Evolutionary conservation across 2,329 filamentous ascomycete genomes (phyloP), one percentile per base, ranked within the genome.

Genomic region (Aspergillus intermedius): DNA sequence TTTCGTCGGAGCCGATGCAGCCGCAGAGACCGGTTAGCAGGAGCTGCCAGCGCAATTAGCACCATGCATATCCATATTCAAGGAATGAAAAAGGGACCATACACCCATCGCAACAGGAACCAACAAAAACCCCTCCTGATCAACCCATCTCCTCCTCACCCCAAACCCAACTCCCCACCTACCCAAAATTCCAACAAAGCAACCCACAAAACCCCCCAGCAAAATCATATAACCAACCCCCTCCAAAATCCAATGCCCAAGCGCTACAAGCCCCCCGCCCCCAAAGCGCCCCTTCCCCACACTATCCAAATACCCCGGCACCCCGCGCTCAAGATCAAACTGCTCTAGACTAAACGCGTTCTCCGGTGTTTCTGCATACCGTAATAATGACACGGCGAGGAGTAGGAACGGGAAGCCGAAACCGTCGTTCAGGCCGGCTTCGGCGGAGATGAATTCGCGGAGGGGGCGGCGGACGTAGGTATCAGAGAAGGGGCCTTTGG

Each of bases 371-470:
- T 77, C 71, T 8, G 77, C 76, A 50, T 82, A 76, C 1, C 78
- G 76, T 46, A 83, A 74, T 6, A 83, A 69, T 37, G 78, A 79
- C 1, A 76, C 74, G 0, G 79, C 78, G 2, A 83, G 69, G 67
- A 82, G 75, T 4, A 84, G 68, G 46, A 83, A 83, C 0, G 80
- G 80, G 42, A 82, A 83, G 0, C 77, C 80, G 37, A 84, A 80
- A 0, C 81, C 80, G 53, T 84, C 81, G 52, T 83, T 83, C 2
- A 76, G 75, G 5, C 81, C 81, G 3, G 79, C 80, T 53, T 84
- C 81, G 1, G 80, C 74, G 0, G 80, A 82, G 17, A 84, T 83
- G 49, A 83, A 77, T 53, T 83, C 79, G 23, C 80, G 74, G 3
- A 84, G 67, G 3, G 75, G 71, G 1, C 79, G 74, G 8, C 76